phyloP scores from a whole-genome alignment of 1,139 yeast species.

The Hanseniaspora uvarum region DNA sequence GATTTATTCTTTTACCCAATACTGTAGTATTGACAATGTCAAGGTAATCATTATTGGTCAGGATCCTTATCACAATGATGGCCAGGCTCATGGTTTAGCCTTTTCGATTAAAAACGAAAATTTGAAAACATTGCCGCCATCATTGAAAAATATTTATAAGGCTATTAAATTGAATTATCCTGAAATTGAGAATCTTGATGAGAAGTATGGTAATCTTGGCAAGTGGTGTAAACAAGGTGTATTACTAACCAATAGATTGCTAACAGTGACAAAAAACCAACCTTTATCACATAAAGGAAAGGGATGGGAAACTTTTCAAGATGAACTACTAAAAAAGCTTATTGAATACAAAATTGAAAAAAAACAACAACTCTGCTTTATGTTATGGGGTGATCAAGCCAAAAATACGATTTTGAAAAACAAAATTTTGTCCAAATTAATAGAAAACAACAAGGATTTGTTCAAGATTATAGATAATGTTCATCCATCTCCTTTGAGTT shows the following conservation, averaged over 20 bases:
- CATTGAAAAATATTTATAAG: constrained; percentile 77
- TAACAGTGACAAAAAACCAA: constrained; percentile 87
- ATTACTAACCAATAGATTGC: constrained; percentile 70
- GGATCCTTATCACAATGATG: constrained; percentile 87
- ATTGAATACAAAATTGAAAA: constrained; percentile 32
- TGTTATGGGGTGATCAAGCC: constrained; percentile 96
- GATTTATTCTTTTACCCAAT: constrained; percentile 87
- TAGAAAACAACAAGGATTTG: constrained; percentile 29
- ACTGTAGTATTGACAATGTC: constrained; percentile 66
- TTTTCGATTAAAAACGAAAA: constrained; percentile 82
- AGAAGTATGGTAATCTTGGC: constrained; percentile 53
- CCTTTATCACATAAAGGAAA: constrained; percentile 84
- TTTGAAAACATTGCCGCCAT: constrained; percentile 63
- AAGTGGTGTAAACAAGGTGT: constrained; percentile 89
- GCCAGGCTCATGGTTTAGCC: constrained; percentile 95
- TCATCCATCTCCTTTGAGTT: constrained; percentile 93
- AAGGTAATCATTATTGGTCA: constrained; percentile 83
- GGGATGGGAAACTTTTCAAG: constrained; percentile 94
- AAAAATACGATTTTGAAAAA: constrained; percentile 50
- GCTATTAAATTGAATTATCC: constrained; percentile 63
- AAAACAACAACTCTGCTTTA: constrained; percentile 47
- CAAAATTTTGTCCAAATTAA: constrained; percentile 21
- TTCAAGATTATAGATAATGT: constrained; percentile 58
- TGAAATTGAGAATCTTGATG: constrained; percentile 41
- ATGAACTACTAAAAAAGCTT: constrained; percentile 49